Base-by-base conservation (phyloP, 306 rosid species). In the Aeschynomene evenia region DNA sequence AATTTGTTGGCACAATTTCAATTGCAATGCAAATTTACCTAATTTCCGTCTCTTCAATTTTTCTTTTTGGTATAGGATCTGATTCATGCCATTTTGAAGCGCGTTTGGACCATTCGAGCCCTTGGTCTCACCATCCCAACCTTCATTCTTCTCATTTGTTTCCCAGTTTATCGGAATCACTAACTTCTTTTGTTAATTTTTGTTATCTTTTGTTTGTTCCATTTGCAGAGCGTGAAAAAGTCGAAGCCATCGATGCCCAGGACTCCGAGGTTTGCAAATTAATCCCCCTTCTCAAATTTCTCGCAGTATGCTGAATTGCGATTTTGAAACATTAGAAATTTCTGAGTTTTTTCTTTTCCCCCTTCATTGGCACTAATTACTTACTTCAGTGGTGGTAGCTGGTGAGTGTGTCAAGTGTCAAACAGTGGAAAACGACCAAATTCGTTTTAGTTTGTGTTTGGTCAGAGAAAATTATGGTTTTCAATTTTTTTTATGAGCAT, bases 61-160 rank as follows among this genome's bases (percentile, higher is more conserved):
- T 55, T 48, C 29, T 28, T 26, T 26, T 26, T 1, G 29, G 7
- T 11, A 2, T 79, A 94, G 98, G 93, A 82, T 74, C 76, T 90
- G 55, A 83, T 94, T 49, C 82, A 78, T 70, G 83, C 86, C 65
- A 79, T 94, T 79, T 80, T 94, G 88, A 93, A 88, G 94, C 86
- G 75, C 71, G 77, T 88, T 33, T 94, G 91, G 95, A 77, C 75
- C 72, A 70, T 75, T 75, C 83, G 85, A 83, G 84, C 88, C 36
- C 79, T 84, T 24, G 96, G 98, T 93, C 49, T 23, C 24, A 22
- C 56, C 29, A 16, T 68, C 19, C 42, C 21, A 42, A 39, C 2
- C 29, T 18, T 39, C 66, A 11, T 11, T 16, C 1, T 46, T 57
- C 37, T 15, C 51, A 14, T 31, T 4, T n/a, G 26, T 40, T 22